Evolutionary conservation across 2,329 filamentous ascomycete genomes (phyloP).

Genomic region (Epichloe gansuensis): DNA sequence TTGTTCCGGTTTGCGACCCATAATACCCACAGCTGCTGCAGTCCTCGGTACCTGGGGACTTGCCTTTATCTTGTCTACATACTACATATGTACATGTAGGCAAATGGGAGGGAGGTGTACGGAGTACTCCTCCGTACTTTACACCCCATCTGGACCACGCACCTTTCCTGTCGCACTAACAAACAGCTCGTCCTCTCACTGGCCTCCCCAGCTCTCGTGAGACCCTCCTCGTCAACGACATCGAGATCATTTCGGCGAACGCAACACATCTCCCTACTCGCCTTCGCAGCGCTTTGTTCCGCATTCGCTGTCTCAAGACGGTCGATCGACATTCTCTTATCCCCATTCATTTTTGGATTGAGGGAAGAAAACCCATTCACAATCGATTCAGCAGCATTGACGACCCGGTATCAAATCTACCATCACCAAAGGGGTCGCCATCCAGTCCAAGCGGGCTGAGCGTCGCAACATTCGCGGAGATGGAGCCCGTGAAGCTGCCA

Average conservation of each 20-base stretch:
- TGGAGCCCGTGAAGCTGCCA: conserved; percentile 24
- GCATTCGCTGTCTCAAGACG: neutral
- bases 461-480: conserved; percentile 22
- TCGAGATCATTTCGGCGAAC: neutral
- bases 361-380: neutral
- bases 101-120: too few species aligned
- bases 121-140: too few species aligned
- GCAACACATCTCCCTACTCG: neutral
- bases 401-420: neutral
- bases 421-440: neutral
- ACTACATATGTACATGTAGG: too few species aligned
- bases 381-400: neutral
- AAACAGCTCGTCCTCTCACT: neutral
- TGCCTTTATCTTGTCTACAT: too few species aligned
- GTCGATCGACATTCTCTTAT: neutral
- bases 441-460: conserved; percentile 1
- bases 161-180: conserved; percentile 1
- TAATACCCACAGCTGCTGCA: neutral
- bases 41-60: too few species aligned
- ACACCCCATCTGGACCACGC: neutral
- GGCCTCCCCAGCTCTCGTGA: conserved; percentile 1
- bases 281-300: neutral
- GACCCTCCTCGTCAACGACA: conserved; percentile 3
- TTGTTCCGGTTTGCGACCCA: neutral
- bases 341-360: neutral